A percentile compares a stretch with the other conserved stretches of the same genome.
Conservation (phyloP, 2,329 filamentous ascomycete species). For the Amphichorda felina region DNA sequence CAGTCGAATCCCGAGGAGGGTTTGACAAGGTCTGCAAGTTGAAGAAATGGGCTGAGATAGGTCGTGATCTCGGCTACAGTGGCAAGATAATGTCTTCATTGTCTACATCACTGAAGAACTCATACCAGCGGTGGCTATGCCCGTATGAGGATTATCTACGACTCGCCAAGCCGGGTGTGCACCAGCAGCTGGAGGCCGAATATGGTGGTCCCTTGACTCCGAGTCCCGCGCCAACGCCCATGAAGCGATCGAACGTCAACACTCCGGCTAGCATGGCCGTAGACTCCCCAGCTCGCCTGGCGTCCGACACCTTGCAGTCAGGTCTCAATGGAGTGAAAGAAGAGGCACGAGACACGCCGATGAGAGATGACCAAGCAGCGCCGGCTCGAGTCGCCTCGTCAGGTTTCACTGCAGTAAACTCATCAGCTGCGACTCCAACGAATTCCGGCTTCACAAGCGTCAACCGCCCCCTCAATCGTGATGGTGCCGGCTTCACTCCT, state of each 20-base stretch:
- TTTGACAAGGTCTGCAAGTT: constrained; percentile 95
- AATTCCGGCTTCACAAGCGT: constrained; percentile 60
- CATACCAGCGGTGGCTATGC: constrained; percentile 91
- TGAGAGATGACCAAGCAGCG: constrained; percentile 31
- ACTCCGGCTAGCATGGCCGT: constrained; percentile 46
- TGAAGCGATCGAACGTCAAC: constrained; percentile 52
- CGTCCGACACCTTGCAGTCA: constrained; percentile 39
- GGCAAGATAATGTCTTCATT: constrained; percentile 99
- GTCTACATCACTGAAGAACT: constrained; percentile 96
- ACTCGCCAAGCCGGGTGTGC: constrained; percentile 87
- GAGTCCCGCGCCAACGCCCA: constrained; percentile 53
- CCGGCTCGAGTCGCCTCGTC: constrained; percentile 28
- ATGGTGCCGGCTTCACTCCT: constrained; percentile 47
- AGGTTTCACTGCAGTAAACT: constrained; percentile 49
- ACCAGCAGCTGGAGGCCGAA: constrained; percentile 86
- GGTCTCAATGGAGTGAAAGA: constrained; percentile 32
- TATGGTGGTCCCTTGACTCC: constrained; percentile 88
- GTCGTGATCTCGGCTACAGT: constrained; percentile 90
- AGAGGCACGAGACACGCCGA: constrained; percentile 36
- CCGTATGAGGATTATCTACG: constrained; percentile 93
- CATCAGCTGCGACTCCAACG: constrained; percentile 60
- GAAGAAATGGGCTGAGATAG: constrained; percentile 99
- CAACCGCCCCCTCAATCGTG: constrained; percentile 36
- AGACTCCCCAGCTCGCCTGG: constrained; percentile 55
- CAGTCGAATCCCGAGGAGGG: constrained; percentile 85